phyloP scores from a whole-genome alignment of 2,329 filamentous ascomycete genomes.

The Exophiala oligosperma region DNA sequence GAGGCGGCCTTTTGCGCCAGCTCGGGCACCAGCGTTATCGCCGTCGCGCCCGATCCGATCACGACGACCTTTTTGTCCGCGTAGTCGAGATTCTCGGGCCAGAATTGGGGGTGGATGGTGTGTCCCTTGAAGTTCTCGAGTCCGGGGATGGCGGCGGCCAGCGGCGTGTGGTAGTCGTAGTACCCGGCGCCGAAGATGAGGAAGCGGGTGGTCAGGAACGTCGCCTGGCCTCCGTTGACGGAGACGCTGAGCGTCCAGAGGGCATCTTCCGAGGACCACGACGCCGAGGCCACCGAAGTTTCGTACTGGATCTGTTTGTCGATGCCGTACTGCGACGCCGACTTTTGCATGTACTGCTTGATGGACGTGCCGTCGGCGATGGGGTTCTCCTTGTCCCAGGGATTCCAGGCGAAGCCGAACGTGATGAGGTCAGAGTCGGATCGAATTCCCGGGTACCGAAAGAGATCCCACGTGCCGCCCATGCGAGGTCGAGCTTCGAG shows the following conservation, averaged over 20 bases:
- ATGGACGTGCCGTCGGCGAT: constrained; percentile 57
- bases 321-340: constrained; percentile 53
- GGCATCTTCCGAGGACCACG: constrained; percentile 57
- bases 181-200: constrained; percentile 66
- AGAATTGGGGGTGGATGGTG: constrained; percentile 70
- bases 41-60: constrained; percentile 76
- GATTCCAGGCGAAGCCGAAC: constrained; percentile 67
- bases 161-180: constrained; percentile 64
- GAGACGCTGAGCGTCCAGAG: constrained; percentile 44
- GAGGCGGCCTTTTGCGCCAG: constrained; percentile 61
- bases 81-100: constrained; percentile 69
- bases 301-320: constrained; percentile 55
- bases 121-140: constrained; percentile 64
- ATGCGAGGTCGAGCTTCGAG: constrained; percentile 65
- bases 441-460: constrained; percentile 67
- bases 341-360: constrained; percentile 53
- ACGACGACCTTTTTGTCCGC: constrained; percentile 66
- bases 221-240: constrained; percentile 29
- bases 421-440: constrained; percentile 63
- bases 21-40: constrained; percentile 71
- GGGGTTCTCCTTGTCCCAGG: constrained; percentile 58
- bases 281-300: constrained; percentile 50
- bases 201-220: constrained; percentile 46
- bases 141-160: constrained; percentile 59
- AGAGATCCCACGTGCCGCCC: constrained; percentile 77